Evolutionary conservation across 306 rosid genomes (phyloP).

Genomic region (Dalbergia oliveri): DNA sequence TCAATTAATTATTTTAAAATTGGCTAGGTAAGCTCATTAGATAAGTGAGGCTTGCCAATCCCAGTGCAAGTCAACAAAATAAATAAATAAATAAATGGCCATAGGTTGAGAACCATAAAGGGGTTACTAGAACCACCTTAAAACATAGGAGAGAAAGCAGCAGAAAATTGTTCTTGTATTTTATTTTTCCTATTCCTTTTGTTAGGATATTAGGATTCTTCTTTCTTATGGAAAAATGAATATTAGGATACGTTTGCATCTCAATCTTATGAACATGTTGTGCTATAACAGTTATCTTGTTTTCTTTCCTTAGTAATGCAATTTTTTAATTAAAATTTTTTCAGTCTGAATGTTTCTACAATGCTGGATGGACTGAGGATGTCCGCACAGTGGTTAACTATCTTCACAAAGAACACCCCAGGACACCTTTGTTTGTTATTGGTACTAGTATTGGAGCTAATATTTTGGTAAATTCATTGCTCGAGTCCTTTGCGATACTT

Average conservation of each 20-base stretch:
- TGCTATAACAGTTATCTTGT: conserved; percentile 36
- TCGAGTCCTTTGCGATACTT: conserved; percentile 34
- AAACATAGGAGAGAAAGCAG: conserved; percentile 17
- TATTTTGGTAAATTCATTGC: conserved; percentile 68
- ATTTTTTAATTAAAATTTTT: conserved; percentile 47
- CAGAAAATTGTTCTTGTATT: neutral
- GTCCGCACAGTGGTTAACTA: conserved; percentile 69
- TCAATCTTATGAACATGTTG: conserved; percentile 28
- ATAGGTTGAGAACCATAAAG: conserved; percentile 16
- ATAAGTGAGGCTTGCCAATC: neutral
- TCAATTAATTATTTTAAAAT: conserved; percentile 9
- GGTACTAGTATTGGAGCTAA: conserved; percentile 98
- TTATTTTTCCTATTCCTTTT: conserved; percentile 1
- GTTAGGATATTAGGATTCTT: conserved; percentile 32
- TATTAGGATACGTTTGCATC: conserved; percentile 34
- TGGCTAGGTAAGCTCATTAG: conserved; percentile 8
- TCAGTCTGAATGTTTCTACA: conserved; percentile 97
- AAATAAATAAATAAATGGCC: neutral
- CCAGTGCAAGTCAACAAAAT: conserved; percentile 28
- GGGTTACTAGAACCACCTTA: conserved; percentile 4
- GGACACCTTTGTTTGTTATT: conserved; percentile 76
- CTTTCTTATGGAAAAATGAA: neutral
- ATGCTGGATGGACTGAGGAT: conserved; percentile 99
- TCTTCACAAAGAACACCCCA: conserved; percentile 75
- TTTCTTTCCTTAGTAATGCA: conserved; percentile 30